Base-by-base conservation (phyloP, 1,284 basidiomycete genomes). In the Puccinia polysora region DNA sequence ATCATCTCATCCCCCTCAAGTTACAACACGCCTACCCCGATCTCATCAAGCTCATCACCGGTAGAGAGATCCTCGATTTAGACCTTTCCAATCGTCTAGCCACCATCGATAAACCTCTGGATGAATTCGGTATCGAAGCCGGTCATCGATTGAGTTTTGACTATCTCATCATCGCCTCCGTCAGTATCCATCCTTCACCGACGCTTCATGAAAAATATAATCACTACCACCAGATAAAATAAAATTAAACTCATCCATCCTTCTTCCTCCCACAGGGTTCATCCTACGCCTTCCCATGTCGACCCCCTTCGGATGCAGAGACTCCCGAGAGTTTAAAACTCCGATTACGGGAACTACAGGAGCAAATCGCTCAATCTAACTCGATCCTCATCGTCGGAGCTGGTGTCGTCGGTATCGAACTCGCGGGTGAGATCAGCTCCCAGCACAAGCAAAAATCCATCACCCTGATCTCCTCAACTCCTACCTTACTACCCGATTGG, bases 351-450 rank as follows among this genome's bases (percentile, higher is more conserved):
- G 18, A 8, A 2, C 49, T 71, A 14, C 69, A 71, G 36, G 25
- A 36, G 4, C 34, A 50, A 34, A 56, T 71, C 36, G 23, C 50
- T 20, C 12, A 34, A 4, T 55, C 34, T 3, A 18, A 63, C 6
- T 71, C 69, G 14, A 62, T 71, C 14, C 15, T 71, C 32, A 56
- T 71, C 36, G 69, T 62, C 14, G 69, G 69, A 8, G 69, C 18
- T 15, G 69, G 69, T 10, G 69, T 53, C 7, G 69, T 71, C 10
- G 69, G 59, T 25, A 53, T 71, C 47, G 69, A 71, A 40, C 52
- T 71, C 32, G 69, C 69, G 6, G 69, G 69, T 40, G 69, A 71
- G 47, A 18, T 71, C 2, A 63, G 59, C 30, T 62, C 14, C 18
- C 32, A 58, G 25, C 30, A 59, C 36, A 49, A 34, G 25, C 56